Conservation (phyloP, 2,329 filamentous ascomycete species). For the Talaromyces sp. region DNA sequence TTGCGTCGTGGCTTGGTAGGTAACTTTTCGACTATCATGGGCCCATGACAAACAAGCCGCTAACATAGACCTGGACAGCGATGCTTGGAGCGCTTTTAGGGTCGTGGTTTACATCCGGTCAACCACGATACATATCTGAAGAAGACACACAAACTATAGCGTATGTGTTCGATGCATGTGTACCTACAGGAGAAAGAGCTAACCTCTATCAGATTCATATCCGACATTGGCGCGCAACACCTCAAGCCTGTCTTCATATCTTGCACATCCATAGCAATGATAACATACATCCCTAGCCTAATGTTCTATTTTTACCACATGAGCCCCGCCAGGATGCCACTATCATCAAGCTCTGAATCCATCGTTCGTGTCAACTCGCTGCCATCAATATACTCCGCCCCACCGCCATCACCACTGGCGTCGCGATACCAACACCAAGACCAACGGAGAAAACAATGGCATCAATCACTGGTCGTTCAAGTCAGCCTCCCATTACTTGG, state of each 20-base stretch:
- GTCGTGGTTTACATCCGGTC: constrained; percentile 16
- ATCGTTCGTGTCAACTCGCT: background rate
- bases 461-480: constrained; percentile 1
- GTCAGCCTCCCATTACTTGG: constrained; percentile 7
- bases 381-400: constrained; percentile 2
- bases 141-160: constrained; percentile 19
- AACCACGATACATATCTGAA: constrained; percentile 18
- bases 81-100: constrained; percentile 19
- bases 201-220: constrained; percentile 10
- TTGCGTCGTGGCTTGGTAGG: constrained; percentile 18
- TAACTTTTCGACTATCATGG: too few relatives aligned
- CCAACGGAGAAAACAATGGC: background rate
- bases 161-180: background rate
- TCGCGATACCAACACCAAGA: background rate
- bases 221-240: constrained; percentile 20
- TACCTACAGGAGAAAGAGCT: too few relatives aligned
- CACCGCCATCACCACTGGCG: background rate
- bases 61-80: too few relatives aligned
- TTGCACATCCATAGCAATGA: constrained; percentile 14
- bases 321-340: background rate
- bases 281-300: constrained; percentile 10
- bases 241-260: constrained; percentile 19
- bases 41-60: too few relatives aligned
- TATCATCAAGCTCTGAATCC: background rate
- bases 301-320: constrained; percentile 11